Conservation (phyloP, 2,329 filamentous ascomycete genomes). For the Ophioceras dolichostomum region DNA sequence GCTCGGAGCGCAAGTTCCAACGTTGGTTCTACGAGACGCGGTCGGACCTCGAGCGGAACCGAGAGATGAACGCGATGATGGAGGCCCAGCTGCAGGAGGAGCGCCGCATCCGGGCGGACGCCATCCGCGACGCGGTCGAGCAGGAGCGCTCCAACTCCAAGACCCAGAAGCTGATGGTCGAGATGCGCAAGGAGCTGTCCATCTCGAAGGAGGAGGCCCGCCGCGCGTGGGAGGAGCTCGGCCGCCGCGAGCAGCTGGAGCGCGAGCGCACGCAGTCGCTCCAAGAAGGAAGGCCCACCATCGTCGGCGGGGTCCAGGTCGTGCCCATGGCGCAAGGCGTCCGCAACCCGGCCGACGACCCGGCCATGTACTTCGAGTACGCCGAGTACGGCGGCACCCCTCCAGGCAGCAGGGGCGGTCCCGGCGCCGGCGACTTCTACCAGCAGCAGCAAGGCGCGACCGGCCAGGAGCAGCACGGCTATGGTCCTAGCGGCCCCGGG, state of each 20-base stretch:
- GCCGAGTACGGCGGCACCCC: conserved; percentile 28
- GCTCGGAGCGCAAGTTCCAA: conserved; percentile 95
- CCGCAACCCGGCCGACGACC: conserved; percentile 22
- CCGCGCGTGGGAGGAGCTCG: conserved; percentile 93
- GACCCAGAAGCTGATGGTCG: conserved; percentile 66
- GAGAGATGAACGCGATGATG: conserved; percentile 73
- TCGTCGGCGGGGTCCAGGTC: conserved; percentile 88
- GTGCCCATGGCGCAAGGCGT: conserved; percentile 77
- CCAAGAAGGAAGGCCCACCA: conserved; percentile 73
- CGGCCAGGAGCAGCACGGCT: conserved; percentile 26
- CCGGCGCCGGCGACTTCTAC: conserved; percentile 26
- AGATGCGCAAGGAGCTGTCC: conserved; percentile 84
- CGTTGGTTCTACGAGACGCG: conserved; percentile 97
- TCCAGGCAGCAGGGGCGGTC: conserved; percentile 11
- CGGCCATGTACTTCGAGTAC: conserved; percentile 17
- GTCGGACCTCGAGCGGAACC: conserved; percentile 71
- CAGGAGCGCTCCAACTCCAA: conserved; percentile 57
- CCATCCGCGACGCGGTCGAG: conserved; percentile 52
- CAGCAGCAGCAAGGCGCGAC: conserved; percentile 27
- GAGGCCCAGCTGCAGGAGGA: conserved; percentile 65
- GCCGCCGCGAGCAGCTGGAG: conserved; percentile 84
- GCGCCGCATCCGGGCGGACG: conserved; percentile 54
- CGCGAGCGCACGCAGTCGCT: conserved; percentile 77
- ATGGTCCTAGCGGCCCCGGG: conserved; percentile 28
- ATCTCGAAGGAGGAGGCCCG: conserved; percentile 96